Evolutionary conservation across 1,139 yeast species (phyloP).

Genomic region (Ashbya aceris): DNA sequence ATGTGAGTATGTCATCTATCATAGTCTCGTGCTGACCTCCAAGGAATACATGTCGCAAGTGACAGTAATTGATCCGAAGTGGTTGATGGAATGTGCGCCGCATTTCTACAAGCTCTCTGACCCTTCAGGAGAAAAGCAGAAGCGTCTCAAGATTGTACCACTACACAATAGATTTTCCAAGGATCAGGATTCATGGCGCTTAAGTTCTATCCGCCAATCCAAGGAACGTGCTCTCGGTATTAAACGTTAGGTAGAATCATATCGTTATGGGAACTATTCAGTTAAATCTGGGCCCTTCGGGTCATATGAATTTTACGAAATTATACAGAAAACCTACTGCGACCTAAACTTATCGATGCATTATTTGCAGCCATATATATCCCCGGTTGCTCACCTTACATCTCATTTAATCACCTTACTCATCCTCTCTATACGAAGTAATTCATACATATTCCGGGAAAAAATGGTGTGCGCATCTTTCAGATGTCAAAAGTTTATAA

Average conservation of each 20-base stretch:
- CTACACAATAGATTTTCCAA: slow-evolving; percentile 46
- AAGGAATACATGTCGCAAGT: slow-evolving; percentile 90
- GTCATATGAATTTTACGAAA: no score
- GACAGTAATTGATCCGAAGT: slow-evolving; percentile 69
- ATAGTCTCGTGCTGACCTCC: slow-evolving; percentile 70
- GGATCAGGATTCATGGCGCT: slow-evolving; percentile 47
- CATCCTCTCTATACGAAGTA: no score
- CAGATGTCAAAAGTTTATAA: no score
- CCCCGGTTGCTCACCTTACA: no score
- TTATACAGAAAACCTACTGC: no score
- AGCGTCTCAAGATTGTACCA: slow-evolving; percentile 49
- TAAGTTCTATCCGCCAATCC: slow-evolving; percentile 34
- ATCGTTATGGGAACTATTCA: no score
- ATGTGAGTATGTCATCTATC: slow-evolving; percentile 76
- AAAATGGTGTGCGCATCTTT: no score
- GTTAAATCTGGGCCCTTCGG: no score
- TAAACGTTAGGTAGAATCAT: slow-evolving; percentile 12
- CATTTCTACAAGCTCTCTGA: slow-evolving; percentile 61
- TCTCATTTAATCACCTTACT: no score
- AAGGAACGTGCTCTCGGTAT: slow-evolving; percentile 27
- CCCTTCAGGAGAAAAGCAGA: slow-evolving; percentile 33
- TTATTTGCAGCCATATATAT: no score
- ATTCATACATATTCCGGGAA: no score
- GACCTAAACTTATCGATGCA: no score
- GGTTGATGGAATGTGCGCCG: slow-evolving; percentile 85